Evolutionary conservation across 208 protist genomes (phyloP), one percentile per base, ranked within the genome.

Genomic region (Leishmania mexicana): DNA sequence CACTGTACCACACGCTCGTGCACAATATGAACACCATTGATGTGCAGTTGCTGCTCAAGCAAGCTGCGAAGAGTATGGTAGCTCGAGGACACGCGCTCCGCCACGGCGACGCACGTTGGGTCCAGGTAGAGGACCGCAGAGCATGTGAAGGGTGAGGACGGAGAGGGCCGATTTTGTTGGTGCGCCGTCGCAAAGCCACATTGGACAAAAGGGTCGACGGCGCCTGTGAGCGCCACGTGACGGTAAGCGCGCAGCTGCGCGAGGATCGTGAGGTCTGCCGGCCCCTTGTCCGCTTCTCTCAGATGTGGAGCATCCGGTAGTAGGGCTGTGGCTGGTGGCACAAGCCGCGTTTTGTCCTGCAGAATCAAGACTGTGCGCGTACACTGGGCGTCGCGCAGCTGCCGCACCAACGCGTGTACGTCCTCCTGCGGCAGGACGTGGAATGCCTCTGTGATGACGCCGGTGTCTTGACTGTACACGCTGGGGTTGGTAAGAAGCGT

Each of bases 401-500:
- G 78, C 35, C 62, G 62, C 54, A 64, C 57, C 10, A 86, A 57
- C 49, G 49, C 49, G 38, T 80, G 78, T 60, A 71, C 75, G 60
- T 86, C 78, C 11, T 86, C 79, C 78, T 80, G 78, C 3, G 19
- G 72, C 57, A 86, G 57, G 24, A 49, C 5, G 38, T 80, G 51
- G 72, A 86, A 86, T 10, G 79, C 78, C 65, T 79, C 74, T 6
- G 68, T 73, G 21, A 83, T 82, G 5, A 83, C 68, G 38, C 78
- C 78, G 2, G 78, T 86, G 40, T 38, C 54, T 60, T 78, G 58
- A 68, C 24, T 73, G 68, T 93, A 87, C 24, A 94, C 83, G 40
- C 77, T 76, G 40, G 93, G 93, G 79, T 96, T 96, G 7, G 40
- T 24, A 35, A 94, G 57, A 4, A 93, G 19, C 8, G 72, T 67